These are phyloP conservation scores for Dryas drummondii DNA, from an alignment of 306 rosid species.

Conservation along the genomic window DNA sequence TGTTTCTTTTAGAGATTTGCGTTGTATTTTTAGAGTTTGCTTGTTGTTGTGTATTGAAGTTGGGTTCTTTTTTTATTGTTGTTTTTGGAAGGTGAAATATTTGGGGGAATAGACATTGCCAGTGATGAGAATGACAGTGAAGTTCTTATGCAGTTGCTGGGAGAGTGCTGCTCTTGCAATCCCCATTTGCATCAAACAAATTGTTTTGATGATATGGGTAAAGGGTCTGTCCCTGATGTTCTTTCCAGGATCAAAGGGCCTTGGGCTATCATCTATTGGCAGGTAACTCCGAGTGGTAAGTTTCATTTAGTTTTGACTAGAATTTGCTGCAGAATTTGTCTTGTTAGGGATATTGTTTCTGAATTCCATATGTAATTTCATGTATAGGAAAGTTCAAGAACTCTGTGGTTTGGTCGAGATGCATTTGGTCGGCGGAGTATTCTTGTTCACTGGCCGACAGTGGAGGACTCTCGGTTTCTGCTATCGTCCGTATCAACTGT, in stretches of 20 bases:
- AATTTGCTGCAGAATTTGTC: not conserved
- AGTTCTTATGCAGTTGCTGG: slow-evolving; percentile 63
- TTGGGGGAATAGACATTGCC: slow-evolving; percentile 62
- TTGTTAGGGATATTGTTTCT: slow-evolving; percentile 13
- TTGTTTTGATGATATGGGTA: slow-evolving; percentile 31
- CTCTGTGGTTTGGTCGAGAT: slow-evolving; percentile 96
- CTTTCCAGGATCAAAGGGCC: slow-evolving; percentile 82
- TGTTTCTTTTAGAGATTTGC: not conserved
- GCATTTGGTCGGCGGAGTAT: slow-evolving; percentile 93
- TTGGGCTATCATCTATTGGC: slow-evolving; percentile 94
- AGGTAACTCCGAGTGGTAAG: slow-evolving; percentile 87
- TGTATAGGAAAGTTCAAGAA: slow-evolving; percentile 64
- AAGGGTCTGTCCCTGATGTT: slow-evolving; percentile 45
- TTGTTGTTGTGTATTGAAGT: slow-evolving; percentile 8
- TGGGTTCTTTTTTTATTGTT: not conserved
- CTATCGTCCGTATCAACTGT: slow-evolving; percentile 85
- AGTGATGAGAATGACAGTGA: slow-evolving; percentile 69
- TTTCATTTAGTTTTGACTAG: slow-evolving; percentile 28
- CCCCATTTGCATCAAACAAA: slow-evolving; percentile 26
- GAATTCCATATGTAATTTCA: slow-evolving; percentile 18
- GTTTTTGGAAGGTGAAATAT: slow-evolving; percentile 68
- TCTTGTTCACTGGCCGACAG: slow-evolving; percentile 95
- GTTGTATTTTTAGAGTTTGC: not conserved
- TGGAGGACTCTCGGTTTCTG: slow-evolving; percentile 62
- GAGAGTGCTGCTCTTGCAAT: slow-evolving; percentile 49